These are phyloP conservation scores for Leishmania mexicana DNA, from an alignment of 208 protist genomes.

Conservation along the genomic window DNA sequence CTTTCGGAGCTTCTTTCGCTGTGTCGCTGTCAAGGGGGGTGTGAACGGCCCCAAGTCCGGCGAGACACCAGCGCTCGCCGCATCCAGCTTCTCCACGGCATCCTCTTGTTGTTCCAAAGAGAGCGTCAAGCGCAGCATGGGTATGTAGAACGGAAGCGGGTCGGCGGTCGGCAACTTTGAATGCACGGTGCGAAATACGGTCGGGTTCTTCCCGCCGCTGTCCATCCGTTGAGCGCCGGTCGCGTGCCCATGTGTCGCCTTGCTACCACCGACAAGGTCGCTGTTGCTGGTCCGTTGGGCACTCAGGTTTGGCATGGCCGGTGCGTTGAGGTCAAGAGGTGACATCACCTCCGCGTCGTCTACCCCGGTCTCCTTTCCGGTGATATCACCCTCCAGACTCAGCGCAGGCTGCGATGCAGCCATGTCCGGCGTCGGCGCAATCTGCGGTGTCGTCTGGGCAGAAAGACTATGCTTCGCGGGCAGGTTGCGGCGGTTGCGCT, in stretches of 20 bases:
- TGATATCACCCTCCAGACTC: background rate
- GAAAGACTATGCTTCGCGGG: constrained; percentile 49
- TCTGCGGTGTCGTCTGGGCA: constrained; percentile 43
- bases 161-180: constrained; percentile 23
- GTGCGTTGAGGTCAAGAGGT: constrained; percentile 37
- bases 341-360: constrained; percentile 38
- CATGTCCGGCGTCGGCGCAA: constrained; percentile 29
- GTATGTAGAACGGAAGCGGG: constrained; percentile 42
- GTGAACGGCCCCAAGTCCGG: constrained; percentile 9
- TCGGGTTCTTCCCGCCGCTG: constrained; percentile 28
- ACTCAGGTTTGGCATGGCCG: constrained; percentile 10
- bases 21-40: constrained; percentile 31
- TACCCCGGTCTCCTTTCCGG: background rate
- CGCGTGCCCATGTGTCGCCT: background rate
- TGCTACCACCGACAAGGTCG: background rate
- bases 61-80: background rate
- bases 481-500: constrained; percentile 50
- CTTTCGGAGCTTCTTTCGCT: constrained; percentile 31
- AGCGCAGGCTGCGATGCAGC: constrained; percentile 5
- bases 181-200: constrained; percentile 39
- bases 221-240: background rate
- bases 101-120: constrained; percentile 23
- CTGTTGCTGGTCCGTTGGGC: background rate
- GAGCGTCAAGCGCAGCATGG: constrained; percentile 26
- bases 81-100: constrained; percentile 8